These are phyloP conservation scores for Vitellaria paradoxa DNA, from an alignment of 179 eudicot genomes.

Conservation along the genomic window DNA sequence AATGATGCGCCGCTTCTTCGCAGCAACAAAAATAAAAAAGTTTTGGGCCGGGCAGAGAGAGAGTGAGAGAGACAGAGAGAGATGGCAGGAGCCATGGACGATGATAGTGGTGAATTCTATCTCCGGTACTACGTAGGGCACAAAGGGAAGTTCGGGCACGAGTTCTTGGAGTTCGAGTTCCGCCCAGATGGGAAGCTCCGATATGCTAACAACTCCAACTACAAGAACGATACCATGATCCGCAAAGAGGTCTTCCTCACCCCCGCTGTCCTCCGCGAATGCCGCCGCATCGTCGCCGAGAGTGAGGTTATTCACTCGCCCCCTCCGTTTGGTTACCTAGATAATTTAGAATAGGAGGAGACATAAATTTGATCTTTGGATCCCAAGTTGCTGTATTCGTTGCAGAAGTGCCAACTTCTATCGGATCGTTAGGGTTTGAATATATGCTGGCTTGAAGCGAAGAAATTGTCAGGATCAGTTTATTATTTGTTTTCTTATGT, in stretches of 20 bases:
- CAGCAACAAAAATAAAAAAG: no score
- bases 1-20: no score
- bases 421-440: no score
- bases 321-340: not conserved
- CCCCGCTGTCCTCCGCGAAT: constrained; percentile 73
- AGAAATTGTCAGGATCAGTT: not conserved
- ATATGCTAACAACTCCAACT: constrained; percentile 83
- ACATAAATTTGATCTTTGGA: no score
- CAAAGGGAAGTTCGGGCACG: constrained; percentile 91
- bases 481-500: not conserved
- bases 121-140: constrained; percentile 85
- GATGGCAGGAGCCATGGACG: constrained; percentile 11
- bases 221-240: constrained; percentile 91
- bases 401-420: no score
- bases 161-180: constrained; percentile 87
- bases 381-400: no score
- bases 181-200: constrained; percentile 86
- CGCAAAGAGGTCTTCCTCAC: constrained; percentile 84
- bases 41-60: not conserved
- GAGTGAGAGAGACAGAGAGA: constrained; percentile 7
- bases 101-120: constrained; percentile 58
- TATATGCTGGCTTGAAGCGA: not conserved
- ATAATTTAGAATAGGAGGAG: no score
- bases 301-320: constrained; percentile 48
- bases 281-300: constrained; percentile 82